Base-by-base conservation (phyloP, 192 early-diverging fungal species). In the Radiomyces spectabilis region DNA sequence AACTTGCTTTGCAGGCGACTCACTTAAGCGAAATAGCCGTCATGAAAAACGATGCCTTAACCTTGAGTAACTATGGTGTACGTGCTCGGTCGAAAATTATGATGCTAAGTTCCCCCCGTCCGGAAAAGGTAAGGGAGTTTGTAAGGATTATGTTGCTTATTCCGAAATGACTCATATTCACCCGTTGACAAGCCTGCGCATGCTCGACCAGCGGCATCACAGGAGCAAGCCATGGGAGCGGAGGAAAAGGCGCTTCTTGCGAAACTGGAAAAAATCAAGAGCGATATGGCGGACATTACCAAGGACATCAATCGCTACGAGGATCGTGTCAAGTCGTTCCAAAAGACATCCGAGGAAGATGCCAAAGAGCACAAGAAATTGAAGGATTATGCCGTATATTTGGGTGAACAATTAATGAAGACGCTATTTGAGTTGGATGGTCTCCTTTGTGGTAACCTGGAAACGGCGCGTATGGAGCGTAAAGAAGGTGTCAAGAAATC, bases 401-500 rank as follows among this genome's bases (percentile, higher is more conserved):
- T 47, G 22, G 45, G 18, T 30, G 45, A 47, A 30, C 8, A 27
- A 13, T 30, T 47, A 27, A 47, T 47, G 45, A 19, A 47, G 13
- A 4, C 29, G 3, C 24, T 47, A 15, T 47, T 47, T 47, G 45
- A 47, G 5, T 47, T 47, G 10, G 45, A 47, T 30, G 45, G 45
- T 30, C 24, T 47, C 27, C 22, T 8, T 3, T 47, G 45, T 27
- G 9, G 18, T 19, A 21, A 12, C 7, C 29, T 47, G 22, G 45
- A 47, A 5, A 4, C 22, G 29, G 19, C 45, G 10, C 45, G 45
- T 4, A 19, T 8, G 12, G 4, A 26, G 22, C 45, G 45, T 3
- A 47, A 47, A 30, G 10, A 47, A 47, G 45, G 45, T 30, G 45
- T 47, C 45, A 47, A 47, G 45, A 30, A 7, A 4, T 12, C 45